A percentile compares a stretch with the other conserved stretches of the same genome.
Evolutionary conservation across 306 rosid species (phyloP).

Genomic region (Oemleria cerasiformis): DNA sequence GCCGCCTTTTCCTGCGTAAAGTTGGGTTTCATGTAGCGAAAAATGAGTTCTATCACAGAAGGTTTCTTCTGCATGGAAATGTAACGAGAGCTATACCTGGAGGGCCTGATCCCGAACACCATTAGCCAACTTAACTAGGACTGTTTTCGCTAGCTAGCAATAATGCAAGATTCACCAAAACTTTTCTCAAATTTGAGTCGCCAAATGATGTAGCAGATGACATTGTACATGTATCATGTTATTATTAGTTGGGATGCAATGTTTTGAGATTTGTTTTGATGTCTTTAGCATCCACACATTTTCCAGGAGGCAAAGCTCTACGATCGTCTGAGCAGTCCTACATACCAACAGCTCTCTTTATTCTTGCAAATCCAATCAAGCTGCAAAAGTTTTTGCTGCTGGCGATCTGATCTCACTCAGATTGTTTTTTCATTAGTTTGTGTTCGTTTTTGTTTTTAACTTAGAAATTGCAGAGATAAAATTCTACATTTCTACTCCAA

Average conservation of each 20-base stretch:
- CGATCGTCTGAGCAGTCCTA: not conserved
- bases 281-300: not conserved
- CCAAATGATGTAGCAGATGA: not conserved
- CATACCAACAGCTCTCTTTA: not conserved
- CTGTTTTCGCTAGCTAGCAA: not conserved
- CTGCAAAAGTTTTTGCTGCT: not conserved
- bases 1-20: not conserved
- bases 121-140: slow-evolving; percentile 26
- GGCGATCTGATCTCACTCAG: slow-evolving; percentile 4
- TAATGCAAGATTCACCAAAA: not conserved
- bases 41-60: not conserved
- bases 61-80: not conserved
- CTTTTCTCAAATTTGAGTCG: not conserved
- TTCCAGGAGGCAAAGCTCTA: not conserved
- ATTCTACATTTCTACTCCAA: not conserved
- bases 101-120: slow-evolving; percentile 60
- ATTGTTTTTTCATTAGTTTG: not conserved
- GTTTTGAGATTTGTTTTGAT: not conserved
- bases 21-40: not conserved
- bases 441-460: not conserved
- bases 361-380: not conserved
- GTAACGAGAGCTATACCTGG: slow-evolving; percentile 13
- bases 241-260: not conserved
- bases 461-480: not conserved
- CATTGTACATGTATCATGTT: not conserved